phyloP scores from a whole-genome alignment of 2,329 filamentous ascomycete species.

The Penicillium brevicompactum region DNA sequence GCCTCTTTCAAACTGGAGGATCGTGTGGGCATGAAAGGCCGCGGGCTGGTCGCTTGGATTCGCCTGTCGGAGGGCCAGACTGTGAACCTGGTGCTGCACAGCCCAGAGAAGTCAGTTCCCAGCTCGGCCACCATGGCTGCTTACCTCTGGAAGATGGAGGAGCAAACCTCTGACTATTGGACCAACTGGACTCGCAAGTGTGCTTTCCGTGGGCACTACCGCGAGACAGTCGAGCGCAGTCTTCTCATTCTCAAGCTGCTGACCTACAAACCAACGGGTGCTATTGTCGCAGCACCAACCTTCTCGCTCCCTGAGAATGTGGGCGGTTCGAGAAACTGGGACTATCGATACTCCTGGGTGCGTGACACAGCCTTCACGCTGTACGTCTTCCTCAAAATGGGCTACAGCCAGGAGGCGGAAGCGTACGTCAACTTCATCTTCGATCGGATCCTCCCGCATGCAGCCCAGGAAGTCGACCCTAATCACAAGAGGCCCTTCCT shows the following conservation, averaged over 20 bases:
- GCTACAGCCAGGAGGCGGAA: conserved; percentile 74
- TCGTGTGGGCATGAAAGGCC: conserved; percentile 57
- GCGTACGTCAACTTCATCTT: conserved; percentile 79
- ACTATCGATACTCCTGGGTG: conserved; percentile 68
- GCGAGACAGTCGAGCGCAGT: conserved; percentile 70
- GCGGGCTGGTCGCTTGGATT: conserved; percentile 65
- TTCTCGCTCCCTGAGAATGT: conserved; percentile 77
- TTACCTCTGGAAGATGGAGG: conserved; percentile 64
- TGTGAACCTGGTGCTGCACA: conserved; percentile 69
- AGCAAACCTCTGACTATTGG: conserved; percentile 72
- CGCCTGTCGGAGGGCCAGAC: conserved; percentile 66
- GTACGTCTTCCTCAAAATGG: conserved; percentile 73
- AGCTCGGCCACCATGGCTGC: conserved; percentile 60
- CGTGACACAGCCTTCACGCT: conserved; percentile 77
- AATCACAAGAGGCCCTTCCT: conserved; percentile 58
- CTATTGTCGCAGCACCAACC: conserved; percentile 74
- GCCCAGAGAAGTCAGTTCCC: conserved; percentile 61
- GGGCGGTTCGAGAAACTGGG: conserved; percentile 61
- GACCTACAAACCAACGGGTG: conserved; percentile 76
- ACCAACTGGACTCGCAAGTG: conserved; percentile 71
- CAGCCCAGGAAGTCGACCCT: conserved; percentile 57
- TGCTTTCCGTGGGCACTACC: conserved; percentile 71
- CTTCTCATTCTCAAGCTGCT: conserved; percentile 75
- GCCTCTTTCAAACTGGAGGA: conserved; percentile 60
- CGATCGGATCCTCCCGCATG: conserved; percentile 58